Conservation (phyloP, 2,329 filamentous ascomycete species). For the Nannizziopsis barbatae region DNA sequence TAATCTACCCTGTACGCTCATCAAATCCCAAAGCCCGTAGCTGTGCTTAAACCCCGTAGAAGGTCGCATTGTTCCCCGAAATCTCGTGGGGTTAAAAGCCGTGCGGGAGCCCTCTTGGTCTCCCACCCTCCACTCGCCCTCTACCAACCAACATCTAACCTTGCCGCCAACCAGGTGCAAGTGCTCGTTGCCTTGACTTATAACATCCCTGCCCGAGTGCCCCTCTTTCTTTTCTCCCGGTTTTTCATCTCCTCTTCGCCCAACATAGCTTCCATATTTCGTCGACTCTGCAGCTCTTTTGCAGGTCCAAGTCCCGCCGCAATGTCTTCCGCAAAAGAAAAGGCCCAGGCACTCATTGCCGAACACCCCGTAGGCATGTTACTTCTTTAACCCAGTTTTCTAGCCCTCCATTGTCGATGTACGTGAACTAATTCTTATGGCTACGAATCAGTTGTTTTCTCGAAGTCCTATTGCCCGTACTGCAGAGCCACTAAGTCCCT, state of each 20-base stretch:
- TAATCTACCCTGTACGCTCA: too few species aligned
- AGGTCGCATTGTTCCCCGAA: too few species aligned
- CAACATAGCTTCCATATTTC: conserved; percentile 58
- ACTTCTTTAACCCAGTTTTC: too few species aligned
- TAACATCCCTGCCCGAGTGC: not conserved
- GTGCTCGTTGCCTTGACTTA: too few species aligned
- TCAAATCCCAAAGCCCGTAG: too few species aligned
- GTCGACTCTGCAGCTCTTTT: conserved; percentile 56
- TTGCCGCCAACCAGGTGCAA: not conserved
- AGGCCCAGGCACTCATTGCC: conserved; percentile 77
- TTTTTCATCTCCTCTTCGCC: conserved; percentile 17
- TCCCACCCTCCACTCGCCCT: too few species aligned
- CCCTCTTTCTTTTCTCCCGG: not conserved
- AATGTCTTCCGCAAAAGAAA: conserved; percentile 74
- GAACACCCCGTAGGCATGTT: conserved; percentile 70
- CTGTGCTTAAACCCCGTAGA: too few species aligned
- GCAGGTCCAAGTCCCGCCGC: conserved; percentile 48
- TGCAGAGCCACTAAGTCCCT: conserved; percentile 69
- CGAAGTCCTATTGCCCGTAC: conserved; percentile 94
- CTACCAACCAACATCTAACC: not conserved
- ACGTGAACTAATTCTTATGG: not conserved
- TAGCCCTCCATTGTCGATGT: not conserved
- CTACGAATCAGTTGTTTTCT: conserved; percentile 64
- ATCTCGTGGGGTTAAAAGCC: too few species aligned
- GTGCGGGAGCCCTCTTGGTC: too few species aligned